Percentiles rank a stretch among this genome's conserved stretches.
These are phyloP conservation scores for Heliosperma pusillum DNA, from an alignment of 148 eudicot species.

Conservation along the genomic window DNA sequence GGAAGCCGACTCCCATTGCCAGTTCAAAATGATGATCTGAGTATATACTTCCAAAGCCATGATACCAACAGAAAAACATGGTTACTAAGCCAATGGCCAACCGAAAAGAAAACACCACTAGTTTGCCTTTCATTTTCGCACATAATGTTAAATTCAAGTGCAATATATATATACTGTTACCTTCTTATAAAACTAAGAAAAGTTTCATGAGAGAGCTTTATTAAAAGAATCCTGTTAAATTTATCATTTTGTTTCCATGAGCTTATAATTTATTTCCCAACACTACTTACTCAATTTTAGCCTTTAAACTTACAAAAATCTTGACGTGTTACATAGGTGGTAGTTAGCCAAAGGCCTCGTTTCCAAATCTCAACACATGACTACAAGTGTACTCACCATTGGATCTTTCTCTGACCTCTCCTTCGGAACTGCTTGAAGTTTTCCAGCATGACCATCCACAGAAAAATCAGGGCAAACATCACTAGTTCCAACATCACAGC, in stretches of 20 bases:
- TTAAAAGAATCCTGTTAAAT: neutral
- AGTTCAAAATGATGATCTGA: neutral
- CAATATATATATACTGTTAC: neutral
- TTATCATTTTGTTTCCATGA: neutral
- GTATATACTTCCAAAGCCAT: neutral
- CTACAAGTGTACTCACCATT: conserved; percentile 35
- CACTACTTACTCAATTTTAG: neutral
- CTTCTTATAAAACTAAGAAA: neutral
- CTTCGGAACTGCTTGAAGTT: conserved; percentile 21
- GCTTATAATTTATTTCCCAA: neutral
- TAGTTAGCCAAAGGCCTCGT: neutral
- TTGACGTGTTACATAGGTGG: neutral
- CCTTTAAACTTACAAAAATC: neutral
- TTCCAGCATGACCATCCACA: conserved; percentile 23
- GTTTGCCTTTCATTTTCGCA: neutral
- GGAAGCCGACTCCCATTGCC: neutral
- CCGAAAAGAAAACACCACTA: neutral
- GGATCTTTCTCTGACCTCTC: conserved; percentile 26
- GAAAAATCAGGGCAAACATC: conserved; percentile 32
- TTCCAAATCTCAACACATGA: conserved; percentile 9
- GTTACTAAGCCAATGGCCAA: neutral
- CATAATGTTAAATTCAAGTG: neutral
- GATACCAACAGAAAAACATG: neutral
- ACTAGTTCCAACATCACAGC: conserved; percentile 26
- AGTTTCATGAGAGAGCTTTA: neutral